Evolutionary conservation across 1,139 yeast species (phyloP).

Genomic region (Hansenula sp.): DNA sequence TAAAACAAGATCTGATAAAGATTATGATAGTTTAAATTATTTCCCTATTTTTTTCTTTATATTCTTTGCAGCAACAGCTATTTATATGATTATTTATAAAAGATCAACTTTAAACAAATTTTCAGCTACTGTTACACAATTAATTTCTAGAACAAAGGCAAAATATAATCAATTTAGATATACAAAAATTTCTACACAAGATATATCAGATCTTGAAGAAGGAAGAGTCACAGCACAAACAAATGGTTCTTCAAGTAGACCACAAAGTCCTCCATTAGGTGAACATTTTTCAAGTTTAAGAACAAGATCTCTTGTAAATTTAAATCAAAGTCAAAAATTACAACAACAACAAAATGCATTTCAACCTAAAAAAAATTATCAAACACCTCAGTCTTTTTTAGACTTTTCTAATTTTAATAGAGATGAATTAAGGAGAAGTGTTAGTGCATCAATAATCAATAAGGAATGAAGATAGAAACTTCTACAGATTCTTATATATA

Average conservation of each 20-base stretch:
- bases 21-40: slow-evolving; percentile 4
- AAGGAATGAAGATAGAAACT: not conserved
- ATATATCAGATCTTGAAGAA: slow-evolving; percentile 18
- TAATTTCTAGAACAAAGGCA: slow-evolving; percentile 9
- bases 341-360: slow-evolving; percentile 3
- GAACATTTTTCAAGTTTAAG: slow-evolving; percentile 12
- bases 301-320: slow-evolving; percentile 21
- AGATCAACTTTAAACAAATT: slow-evolving; percentile 10
- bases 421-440: slow-evolving; percentile 10
- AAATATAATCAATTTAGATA: slow-evolving; percentile 16
- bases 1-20: slow-evolving; percentile 4
- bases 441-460: slow-evolving; percentile 1
- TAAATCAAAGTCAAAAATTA: slow-evolving; percentile 7
- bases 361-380: slow-evolving; percentile 10
- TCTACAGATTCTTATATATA: not conserved
- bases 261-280: slow-evolving; percentile 18
- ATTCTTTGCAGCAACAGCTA: not conserved
- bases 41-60: slow-evolving; percentile 11
- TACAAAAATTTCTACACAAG: slow-evolving; percentile 15
- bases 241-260: slow-evolving; percentile 12
- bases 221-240: slow-evolving; percentile 7
- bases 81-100: slow-evolving; percentile 13
- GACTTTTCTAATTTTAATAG: slow-evolving; percentile 16
- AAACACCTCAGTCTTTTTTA: slow-evolving; percentile 13
- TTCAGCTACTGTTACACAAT: slow-evolving; percentile 9